Base-by-base conservation (phyloP, 305 asterid species). In the Fraxinus xanthoxyloides region DNA sequence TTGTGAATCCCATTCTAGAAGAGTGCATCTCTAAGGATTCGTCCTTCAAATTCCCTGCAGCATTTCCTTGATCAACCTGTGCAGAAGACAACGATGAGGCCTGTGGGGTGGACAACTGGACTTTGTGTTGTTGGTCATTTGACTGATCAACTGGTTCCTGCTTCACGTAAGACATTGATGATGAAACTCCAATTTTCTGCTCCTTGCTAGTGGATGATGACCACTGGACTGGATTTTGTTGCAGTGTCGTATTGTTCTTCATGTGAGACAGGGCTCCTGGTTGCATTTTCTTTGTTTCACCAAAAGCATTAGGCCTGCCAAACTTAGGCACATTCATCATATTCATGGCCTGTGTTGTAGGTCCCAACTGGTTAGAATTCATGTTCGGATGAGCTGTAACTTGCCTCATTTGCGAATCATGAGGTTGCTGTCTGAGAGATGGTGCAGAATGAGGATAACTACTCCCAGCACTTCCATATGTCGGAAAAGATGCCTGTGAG, bases 111-210 rank as follows among this genome's bases (percentile, higher is more conserved):
- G 92, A 82, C 77, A 90, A 80, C 82, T 89, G 96, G 84, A 88
- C 69, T 82, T 82, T 92, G 56, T 81, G 88, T 28, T 72, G 89
- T 75, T 91, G 95, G 84, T 93, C 97, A 86, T 86, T 91, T 72
- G 92, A 89, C 83, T 87, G 98, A 80, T 95, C 97, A 79, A 76
- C 48, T n/a, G 91, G 91, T 86, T 93, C 98, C 83, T 87, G 92
- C 85, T 95, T 93, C 51, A 89, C 93, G 88, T 85, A 88, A 72
- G 84, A 26, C 86, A 77, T 65, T 31, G 97, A 90, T 43, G 93
- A 84, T 35, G 88, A 78, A 79, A 63, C 81, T 72, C 90, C 86
- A 82, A 73, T 80, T 85, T 81, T 89, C 77, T 85, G 90, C 59
- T 92, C 95, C 78, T 84, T 89, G 76, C 48, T 84, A 74, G 84